Base-by-base conservation (phyloP, 257 asterid species). In the Nicotiana tabacum region DNA sequence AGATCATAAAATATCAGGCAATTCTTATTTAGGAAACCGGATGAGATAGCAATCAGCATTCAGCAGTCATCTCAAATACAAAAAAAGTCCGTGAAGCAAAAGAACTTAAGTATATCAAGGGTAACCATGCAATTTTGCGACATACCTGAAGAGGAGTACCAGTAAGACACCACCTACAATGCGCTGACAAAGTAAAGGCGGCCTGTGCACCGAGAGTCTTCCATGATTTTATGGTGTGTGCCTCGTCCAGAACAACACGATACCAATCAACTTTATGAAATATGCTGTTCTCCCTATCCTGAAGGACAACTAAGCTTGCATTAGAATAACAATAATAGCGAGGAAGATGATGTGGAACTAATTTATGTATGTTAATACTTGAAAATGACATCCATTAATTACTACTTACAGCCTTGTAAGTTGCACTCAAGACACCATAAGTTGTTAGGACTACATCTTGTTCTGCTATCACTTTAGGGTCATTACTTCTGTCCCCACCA, bases 61-160 rank as follows among this genome's bases (percentile, higher is more conserved):
- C 10, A 35, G 39, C 39, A 35, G n/a, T 27, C 27, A 32, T 77
- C 27, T 46, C 61, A 35, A 55, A 1, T 43, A 30, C 3, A 60
- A 56, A 33, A 56, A 18, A 39, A 6, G 1, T 5, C 3, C 21
- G 72, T 15, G 46, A 66, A 67, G 18, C 64, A 80, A 16, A 43
- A 30, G 29, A 67, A 18, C 16, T 30, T 4, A 67, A 35, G 4
- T 30, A 66, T 43, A 53, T 24, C 55, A 24, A 21, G 11, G 33
- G 11, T 35, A 39, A 21, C 9, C 67, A 56, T 48, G 27, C 33
- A 57, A 53, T 48, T 35, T 27, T n/a, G 30, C 0, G 13, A 53
- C 83, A 56, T 84, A 91, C 98, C 97, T 94, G 98, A 83, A 94
- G 92, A 82, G 98, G 98, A 67, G 98, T 94, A 77, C 97, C 98